These are phyloP conservation scores for Cynanchum wilfordii DNA, from an alignment of 257 asterid species.

Conservation along the genomic window DNA sequence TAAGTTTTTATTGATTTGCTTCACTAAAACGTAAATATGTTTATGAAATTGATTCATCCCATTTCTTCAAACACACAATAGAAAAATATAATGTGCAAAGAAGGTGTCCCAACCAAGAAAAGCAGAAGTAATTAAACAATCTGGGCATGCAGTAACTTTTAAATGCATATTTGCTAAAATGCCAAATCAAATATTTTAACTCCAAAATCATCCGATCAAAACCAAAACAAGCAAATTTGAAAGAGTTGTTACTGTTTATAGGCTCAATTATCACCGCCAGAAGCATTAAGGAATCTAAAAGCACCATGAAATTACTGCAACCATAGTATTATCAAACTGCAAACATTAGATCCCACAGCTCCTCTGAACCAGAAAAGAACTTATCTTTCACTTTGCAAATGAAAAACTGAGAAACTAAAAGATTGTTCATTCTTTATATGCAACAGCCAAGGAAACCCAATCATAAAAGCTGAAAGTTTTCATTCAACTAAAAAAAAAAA, in stretches of 20 bases:
- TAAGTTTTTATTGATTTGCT: background rate
- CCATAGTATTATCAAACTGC: background rate
- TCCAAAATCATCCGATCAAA: background rate
- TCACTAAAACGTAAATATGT: background rate
- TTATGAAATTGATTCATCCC: background rate
- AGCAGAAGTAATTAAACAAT: background rate
- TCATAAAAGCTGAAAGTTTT: background rate
- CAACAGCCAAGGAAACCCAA: background rate
- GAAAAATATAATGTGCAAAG: background rate
- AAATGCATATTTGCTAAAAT: background rate
- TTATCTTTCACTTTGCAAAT: background rate
- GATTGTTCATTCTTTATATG: background rate
- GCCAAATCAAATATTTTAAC: background rate
- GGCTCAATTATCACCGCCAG: background rate
- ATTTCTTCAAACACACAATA: background rate
- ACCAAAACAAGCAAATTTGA: slow-evolving; percentile 6
- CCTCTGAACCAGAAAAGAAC: background rate
- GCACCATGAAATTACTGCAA: background rate
- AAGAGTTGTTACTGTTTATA: background rate
- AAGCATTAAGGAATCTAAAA: background rate
- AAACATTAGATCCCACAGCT: background rate
- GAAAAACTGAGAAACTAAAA: background rate
- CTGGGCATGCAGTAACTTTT: background rate
- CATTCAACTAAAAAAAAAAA: background rate
- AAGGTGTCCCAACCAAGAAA: background rate